Evolutionary conservation across 2,329 filamentous ascomycete species (phyloP), one percentile per base, ranked within the genome.

Genomic region (Plectosphaerella cucumerina): DNA sequence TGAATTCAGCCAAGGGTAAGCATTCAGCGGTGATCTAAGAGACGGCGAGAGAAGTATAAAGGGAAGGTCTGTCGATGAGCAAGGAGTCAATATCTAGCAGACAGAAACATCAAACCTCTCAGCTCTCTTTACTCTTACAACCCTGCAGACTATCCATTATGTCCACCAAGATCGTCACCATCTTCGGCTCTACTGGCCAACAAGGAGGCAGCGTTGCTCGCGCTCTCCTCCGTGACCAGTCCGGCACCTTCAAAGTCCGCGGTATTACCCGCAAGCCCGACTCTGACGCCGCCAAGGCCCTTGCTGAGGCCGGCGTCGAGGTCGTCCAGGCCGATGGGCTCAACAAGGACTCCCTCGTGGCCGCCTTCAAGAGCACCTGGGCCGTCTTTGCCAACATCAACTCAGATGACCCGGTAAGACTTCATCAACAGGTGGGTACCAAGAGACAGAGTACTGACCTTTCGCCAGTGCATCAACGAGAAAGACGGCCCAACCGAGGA

Each of bases 311-410:
- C 2, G 64, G 61, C 3, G 62, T 64, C 9, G 60, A 68, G n/a
- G 56, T 68, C 4, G 56, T 66, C 26, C 59, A 63, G 53, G 64
- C 64, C 3, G 61, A 67, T 21, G 62, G 63, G 1, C 47, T 60
- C 37, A 49, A 56, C 17, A 60, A 57, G 31, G 53, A 58, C 9
- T 52, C 63, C 20, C 45, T 64, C 10, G 6, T 58, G 14, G 54
- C 44, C 15, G 65, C 64, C 6, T 66, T 67, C 55, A 57, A 51
- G 45, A 61, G 58, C n/a, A 65, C 62, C 49, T 67, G 64, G 60
- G 65, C 61, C 11, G 57, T 63, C 8, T 68, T 68, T 52, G 57
- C 62, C 50, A 68, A 68, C 48, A 65, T 60, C 10, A 65, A 66
- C 53, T 63, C 60, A 6, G 61, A 64, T 44, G 64, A 66, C 54